Base-by-base conservation (phyloP, 2,329 filamentous ascomycete species). In the Tolypocladium tropicale region DNA sequence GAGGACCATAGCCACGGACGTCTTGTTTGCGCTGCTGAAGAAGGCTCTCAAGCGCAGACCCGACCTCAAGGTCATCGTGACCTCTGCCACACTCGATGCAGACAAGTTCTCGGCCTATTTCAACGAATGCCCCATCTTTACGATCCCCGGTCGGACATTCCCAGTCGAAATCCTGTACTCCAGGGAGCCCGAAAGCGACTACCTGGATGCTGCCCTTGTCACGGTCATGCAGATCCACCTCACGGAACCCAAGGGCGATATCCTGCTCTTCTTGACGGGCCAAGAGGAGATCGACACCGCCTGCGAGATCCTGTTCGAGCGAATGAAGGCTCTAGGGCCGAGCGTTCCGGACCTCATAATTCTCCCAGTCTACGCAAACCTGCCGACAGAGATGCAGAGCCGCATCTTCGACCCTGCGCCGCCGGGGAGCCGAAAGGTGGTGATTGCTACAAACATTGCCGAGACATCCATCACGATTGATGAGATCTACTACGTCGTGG, bases 141-240 rank as follows among this genome's bases (percentile, higher is more conserved):
- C 90, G 0, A 97, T 99, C 55, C 94, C 94, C 4, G 94, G 94
- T 52, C 83, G 94, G 60, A 97, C 94, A 0, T 99, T 86, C 74
- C 94, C 95, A 0, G 94, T 99, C 33, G 94, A 97, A 72, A 85
- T 97, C 55, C 86, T 99, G 71, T 99, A 97, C 72, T 95, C 90
- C 3, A 83, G 89, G 56, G 94, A 99, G 67, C 94, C 95, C 0
- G 94, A 97, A 68, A 91, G 89, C 0, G 95, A 99, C 68, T 99
- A 99, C 64, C 77, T 99, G 16, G 94, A 97, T 69, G 86, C 92
- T 1, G 91, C 94, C 0, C 77, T 99, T n/a, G 88, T 92, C 16
- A 97, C 94, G 0, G 91, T 96, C 52, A 96, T 99, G 93, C 90
- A 97, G 67, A 97, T 99, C 55, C 94, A 99, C 68, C 75, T 99